These are phyloP conservation scores for Smittium culicis DNA, from an alignment of 371 early-diverging fungal species.

Conservation along the genomic window DNA sequence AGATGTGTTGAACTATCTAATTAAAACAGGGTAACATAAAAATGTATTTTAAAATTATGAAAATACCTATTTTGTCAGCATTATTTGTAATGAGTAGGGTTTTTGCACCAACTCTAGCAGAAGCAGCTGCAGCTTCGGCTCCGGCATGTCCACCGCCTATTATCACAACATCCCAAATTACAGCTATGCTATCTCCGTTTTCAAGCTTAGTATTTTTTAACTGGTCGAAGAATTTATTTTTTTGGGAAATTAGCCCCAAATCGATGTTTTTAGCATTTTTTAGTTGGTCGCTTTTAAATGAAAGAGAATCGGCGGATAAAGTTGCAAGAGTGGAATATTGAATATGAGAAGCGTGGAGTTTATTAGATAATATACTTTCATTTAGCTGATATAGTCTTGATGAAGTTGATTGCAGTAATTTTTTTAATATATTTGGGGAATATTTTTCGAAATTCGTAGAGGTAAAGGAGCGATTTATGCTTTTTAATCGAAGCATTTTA, in stretches of 20 bases:
- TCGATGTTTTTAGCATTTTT: neutral
- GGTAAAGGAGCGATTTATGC: too few species aligned
- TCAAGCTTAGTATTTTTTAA: neutral
- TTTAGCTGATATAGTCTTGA: too few species aligned
- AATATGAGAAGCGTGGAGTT: neutral
- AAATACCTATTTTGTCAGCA: constrained; percentile 47
- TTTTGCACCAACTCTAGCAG: constrained; percentile 61
- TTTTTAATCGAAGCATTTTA: too few species aligned
- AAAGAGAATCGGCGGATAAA: neutral
- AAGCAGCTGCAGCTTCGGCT: constrained; percentile 70
- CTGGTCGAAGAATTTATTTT: neutral
- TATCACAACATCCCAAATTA: constrained; percentile 37
- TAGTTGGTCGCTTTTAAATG: neutral
- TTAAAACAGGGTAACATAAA: too few species aligned
- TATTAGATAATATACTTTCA: neutral
- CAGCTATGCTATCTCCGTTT: neutral
- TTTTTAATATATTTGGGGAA: too few species aligned
- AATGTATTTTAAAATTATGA: too few species aligned
- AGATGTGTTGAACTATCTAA: too few species aligned
- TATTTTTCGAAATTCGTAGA: too few species aligned
- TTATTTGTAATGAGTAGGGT: constrained; percentile 66
- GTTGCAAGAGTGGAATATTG: neutral
- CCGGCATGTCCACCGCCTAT: constrained; percentile 85
- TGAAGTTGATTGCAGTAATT: too few species aligned
- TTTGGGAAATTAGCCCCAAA: neutral